Base-by-base conservation (phyloP, 2,329 filamentous ascomycete genomes). In the Hypoxylon sp. region DNA sequence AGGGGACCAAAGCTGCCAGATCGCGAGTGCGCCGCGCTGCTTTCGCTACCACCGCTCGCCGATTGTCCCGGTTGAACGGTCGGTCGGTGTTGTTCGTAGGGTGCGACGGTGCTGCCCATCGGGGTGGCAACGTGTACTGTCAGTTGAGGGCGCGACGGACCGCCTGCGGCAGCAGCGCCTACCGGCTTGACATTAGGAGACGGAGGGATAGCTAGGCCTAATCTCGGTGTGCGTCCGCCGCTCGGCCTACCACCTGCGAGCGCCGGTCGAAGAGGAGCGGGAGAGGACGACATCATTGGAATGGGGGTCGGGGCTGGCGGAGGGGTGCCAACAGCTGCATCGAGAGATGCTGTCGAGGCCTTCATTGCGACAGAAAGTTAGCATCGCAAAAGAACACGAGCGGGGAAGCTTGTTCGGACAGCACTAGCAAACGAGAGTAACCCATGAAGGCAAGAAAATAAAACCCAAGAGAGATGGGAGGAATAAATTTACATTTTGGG, bases 121-220 rank as follows among this genome's bases (percentile, higher is more conserved):
- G 95, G 95, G 1, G 95, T 97, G 14, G 92, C 92, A 18, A 97
- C 85, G 73, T 93, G 91, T 46, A 97, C 84, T 63, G 90, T 90
- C n/a, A 92, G 87, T 22, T 88, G 82, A 22, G 92, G 90, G 49
- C 89, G 85, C 26, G 80, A 77, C 51, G 76, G 77, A 68, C 78
- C 77, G 69, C 77, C 74, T 70, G 75, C 73, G 63, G 79, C 80
- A 73, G 84, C 80, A 73, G 84, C 84, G 70, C 86, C 87, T 53
- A 96, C 88, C 1, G 94, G 89, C 78, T 94, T 93, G 67, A 85
- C 90, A 80, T 89, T 95, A 50, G 93, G 92, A 33, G 93, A 97
- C 0, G 92, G 89, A 36, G 95, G 95, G 62, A 98, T 98, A 46
- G 94, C 92, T 60, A 98, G 87, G 45, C 93, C 95, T 62, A 98